A percentile compares a stretch with the other conserved stretches of the same genome.
Conservation (phyloP, 2,329 filamentous ascomycete species). For the Pseudogymnoascus sp. region DNA sequence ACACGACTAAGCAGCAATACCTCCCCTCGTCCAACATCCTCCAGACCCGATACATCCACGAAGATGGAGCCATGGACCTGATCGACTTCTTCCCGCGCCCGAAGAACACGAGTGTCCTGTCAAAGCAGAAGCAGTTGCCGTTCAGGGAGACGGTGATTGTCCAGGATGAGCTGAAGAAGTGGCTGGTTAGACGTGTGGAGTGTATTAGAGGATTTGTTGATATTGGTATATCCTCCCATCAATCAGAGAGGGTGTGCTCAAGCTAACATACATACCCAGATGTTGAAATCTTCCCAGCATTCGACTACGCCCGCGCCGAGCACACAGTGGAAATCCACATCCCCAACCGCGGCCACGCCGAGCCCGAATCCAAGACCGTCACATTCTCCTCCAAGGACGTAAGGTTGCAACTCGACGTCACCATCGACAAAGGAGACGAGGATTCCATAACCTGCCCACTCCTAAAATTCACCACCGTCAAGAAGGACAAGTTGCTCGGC, state of each 20-base stretch:
- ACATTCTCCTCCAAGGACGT: slow-evolving; percentile 51
- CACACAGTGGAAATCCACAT: slow-evolving; percentile 51
- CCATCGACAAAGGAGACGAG: slow-evolving; percentile 50
- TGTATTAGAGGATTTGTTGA: slow-evolving; percentile 60
- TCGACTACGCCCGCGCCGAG: slow-evolving; percentile 57
- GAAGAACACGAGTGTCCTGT: slow-evolving; percentile 45
- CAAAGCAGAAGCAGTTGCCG: slow-evolving; percentile 40
- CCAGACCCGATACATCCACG: slow-evolving; percentile 68
- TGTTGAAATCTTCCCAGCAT: slow-evolving; percentile 63
- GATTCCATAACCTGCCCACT: slow-evolving; percentile 39
- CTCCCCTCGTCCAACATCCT: slow-evolving; percentile 66
- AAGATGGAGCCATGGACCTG: slow-evolving; percentile 64
- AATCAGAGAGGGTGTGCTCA: background rate
- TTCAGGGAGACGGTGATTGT: slow-evolving; percentile 46
- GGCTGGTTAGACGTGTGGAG: slow-evolving; percentile 62
- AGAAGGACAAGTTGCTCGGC: slow-evolving; percentile 43
- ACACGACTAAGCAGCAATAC: slow-evolving; percentile 70
- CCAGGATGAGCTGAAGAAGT: slow-evolving; percentile 57
- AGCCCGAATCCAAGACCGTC: slow-evolving; percentile 46
- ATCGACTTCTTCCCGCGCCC: slow-evolving; percentile 70
- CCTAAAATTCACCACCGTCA: slow-evolving; percentile 47
- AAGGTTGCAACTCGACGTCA: slow-evolving; percentile 59
- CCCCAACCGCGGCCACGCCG: slow-evolving; percentile 32
- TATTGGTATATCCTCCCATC: slow-evolving; percentile 38
- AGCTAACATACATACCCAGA: slow-evolving; percentile 31